Evolutionary conservation across 306 rosid species (phyloP), one percentile per base, ranked within the genome.

Genomic region (Trifolium subterraneum): DNA sequence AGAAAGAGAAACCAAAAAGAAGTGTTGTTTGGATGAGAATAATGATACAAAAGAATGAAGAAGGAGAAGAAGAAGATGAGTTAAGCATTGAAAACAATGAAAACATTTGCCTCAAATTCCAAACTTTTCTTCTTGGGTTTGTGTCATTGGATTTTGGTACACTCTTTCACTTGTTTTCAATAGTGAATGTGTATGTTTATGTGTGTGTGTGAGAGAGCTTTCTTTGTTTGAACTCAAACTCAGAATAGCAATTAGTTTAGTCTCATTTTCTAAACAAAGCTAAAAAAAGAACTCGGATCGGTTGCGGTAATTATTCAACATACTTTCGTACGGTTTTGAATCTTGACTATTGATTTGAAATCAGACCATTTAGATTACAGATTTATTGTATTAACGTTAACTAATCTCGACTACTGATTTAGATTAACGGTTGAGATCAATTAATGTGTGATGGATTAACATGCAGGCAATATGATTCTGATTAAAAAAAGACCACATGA

Each of bases 41-140:
- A 78, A 69, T 42, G 15, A 76, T 64, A 79, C n/a, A 62, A 73
- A 66, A 70, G 73, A 76, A 27, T 39, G 84, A 54, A 11, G 73
- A 78, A 75, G 75, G 31, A 55, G 87, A 42, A 72, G 78, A 62
- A 47, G 79, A 62, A 18, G 85, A 73, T 18, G 85, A 77, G 85
- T 4, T 78, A 14, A 70, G 85, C 88, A 84, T 84, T 84, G 88
- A 71, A 78, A 84, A 78, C 85, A 70, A 73, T 84, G 88, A 78
- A 84, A 84, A 84, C 88, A 81, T 81, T 84, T 78, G 86, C 86
- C 81, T 85, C 88, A 85, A 85, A 78, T 85, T 85, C 86, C 82
- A 78, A 85, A 85, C 64, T 42, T 81, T 84, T 81, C 83, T 78
- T 41, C 84, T 81, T 71, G 73, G 79, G 79, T 84, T 79, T 61